phyloP scores from a whole-genome alignment of 192 early-diverging fungal genomes.

The Coemansia reversa region DNA sequence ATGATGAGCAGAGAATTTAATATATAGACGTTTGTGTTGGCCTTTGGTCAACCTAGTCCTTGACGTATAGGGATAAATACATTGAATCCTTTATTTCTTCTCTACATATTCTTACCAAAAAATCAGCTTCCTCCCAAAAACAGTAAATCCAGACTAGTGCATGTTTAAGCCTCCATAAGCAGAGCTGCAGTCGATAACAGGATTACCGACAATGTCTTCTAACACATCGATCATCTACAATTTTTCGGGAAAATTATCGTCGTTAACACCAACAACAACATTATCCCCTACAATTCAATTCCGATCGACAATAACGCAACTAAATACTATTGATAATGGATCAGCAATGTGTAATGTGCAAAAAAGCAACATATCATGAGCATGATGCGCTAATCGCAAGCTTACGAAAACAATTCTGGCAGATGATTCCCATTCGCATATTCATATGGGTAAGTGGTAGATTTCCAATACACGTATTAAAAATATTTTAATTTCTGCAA shows the following conservation, averaged over 20 bases:
- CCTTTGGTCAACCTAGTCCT: constrained; percentile 50
- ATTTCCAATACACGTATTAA: background rate
- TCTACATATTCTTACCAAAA: too few species aligned
- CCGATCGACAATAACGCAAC: background rate
- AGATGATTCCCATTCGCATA: constrained; percentile 46
- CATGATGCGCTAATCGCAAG: constrained; percentile 43
- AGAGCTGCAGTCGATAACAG: background rate
- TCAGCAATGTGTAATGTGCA: constrained; percentile 45
- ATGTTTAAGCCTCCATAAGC: background rate
- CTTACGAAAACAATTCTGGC: constrained; percentile 55
- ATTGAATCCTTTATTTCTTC: constrained; percentile 54
- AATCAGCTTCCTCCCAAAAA: background rate
- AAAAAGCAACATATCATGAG: constrained; percentile 45
- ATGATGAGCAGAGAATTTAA: constrained; percentile 50
- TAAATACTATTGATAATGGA: constrained; percentile 24
- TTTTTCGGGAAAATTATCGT: background rate
- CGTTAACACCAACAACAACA: background rate
- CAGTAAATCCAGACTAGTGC: background rate
- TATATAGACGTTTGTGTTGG: constrained; percentile 50
- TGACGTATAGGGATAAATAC: constrained; percentile 56
- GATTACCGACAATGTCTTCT: background rate
- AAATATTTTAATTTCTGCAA: constrained; percentile 2
- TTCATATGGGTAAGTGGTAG: constrained; percentile 38
- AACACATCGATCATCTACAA: background rate
- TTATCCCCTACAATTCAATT: background rate